phyloP scores from a whole-genome alignment of 2,329 filamentous ascomycete genomes.

The Orbilia blumenaviensis region DNA sequence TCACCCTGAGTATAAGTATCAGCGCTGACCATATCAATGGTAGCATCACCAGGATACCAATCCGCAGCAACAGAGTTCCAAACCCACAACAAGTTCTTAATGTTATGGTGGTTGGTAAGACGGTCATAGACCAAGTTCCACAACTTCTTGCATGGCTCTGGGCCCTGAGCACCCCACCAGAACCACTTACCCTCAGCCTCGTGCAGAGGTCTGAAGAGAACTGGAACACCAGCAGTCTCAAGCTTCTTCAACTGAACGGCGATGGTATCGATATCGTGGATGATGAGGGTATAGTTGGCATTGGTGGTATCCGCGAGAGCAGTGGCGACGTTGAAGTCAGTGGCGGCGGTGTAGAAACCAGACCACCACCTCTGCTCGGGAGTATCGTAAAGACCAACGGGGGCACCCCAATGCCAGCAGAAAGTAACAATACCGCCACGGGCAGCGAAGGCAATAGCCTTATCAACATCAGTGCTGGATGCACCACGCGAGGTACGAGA shows the following conservation, averaged over 20 bases:
- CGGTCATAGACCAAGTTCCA: constrained; percentile 63
- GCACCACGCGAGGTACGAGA: constrained; percentile 63
- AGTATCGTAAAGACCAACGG: constrained; percentile 64
- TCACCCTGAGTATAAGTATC: constrained; percentile 64
- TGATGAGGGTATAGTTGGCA: constrained; percentile 64
- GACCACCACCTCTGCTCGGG: constrained; percentile 64
- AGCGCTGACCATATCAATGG: constrained; percentile 64
- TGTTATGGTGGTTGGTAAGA: constrained; percentile 62
- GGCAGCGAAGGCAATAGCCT: constrained; percentile 63
- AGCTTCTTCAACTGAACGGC: constrained; percentile 64
- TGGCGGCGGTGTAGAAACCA: constrained; percentile 66
- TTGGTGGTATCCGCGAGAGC: constrained; percentile 63
- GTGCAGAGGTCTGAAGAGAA: constrained; percentile 65
- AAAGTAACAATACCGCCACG: constrained; percentile 65
- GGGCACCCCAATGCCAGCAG: constrained; percentile 64
- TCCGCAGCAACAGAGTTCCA: constrained; percentile 64
- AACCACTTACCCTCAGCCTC: constrained; percentile 66
- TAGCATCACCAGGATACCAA: constrained; percentile 65
- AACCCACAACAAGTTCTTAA: constrained; percentile 66
- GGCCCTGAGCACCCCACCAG: constrained; percentile 66
- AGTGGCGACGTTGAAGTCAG: constrained; percentile 64
- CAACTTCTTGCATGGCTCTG: constrained; percentile 64
- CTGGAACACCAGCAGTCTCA: constrained; percentile 62
- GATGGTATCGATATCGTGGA: constrained; percentile 65
- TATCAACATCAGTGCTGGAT: constrained; percentile 63